Percentiles rank a stretch among this genome's conserved stretches.
Evolutionary conservation across 768 basidiomycete species (phyloP).

Genomic region (Russula compacta): DNA sequence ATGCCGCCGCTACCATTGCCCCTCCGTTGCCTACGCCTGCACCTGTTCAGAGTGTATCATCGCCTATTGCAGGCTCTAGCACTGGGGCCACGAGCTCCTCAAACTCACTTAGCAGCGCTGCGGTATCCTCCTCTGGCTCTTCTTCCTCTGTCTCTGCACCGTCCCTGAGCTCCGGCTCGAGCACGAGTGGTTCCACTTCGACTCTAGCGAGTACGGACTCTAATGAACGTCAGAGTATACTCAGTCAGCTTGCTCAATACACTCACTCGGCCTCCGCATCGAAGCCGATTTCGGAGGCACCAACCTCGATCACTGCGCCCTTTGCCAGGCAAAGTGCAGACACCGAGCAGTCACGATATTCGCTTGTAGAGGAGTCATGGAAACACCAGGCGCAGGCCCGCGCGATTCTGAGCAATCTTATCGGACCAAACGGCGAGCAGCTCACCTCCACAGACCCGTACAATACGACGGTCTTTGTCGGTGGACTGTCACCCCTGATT

Average conservation of each 20-base stretch:
- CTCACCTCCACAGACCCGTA: constrained; percentile 88
- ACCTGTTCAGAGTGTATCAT: constrained; percentile 58
- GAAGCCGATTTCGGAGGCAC: constrained; percentile 8
- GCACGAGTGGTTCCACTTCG: constrained; percentile 42
- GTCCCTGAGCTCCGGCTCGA: constrained; percentile 30
- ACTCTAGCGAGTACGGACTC: constrained; percentile 40
- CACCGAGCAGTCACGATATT: constrained; percentile 39
- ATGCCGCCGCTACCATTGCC: constrained; percentile 37
- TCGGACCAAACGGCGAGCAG: constrained; percentile 81
- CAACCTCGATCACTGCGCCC: constrained; percentile 31
- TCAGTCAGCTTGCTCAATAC: constrained; percentile 38
- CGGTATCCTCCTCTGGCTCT: constrained; percentile 35
- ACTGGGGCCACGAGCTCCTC: constrained; percentile 19
- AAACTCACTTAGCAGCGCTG: constrained; percentile 21
- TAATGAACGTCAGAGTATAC: constrained; percentile 41
- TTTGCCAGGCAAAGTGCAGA: constrained; percentile 39
- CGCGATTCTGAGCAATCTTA: constrained; percentile 72
- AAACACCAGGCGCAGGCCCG: constrained; percentile 79
- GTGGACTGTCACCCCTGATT: constrained; percentile 80
- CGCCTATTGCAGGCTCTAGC: constrained; percentile 47
- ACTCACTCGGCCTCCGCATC: background rate
- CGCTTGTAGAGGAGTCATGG: constrained; percentile 68
- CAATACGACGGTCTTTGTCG: constrained; percentile 93
- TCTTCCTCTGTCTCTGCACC: constrained; percentile 30
- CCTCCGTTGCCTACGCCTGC: constrained; percentile 38